A percentile compares a stretch with the other conserved stretches of the same genome.
These are phyloP conservation scores for Colletotrichum gloeosporioides DNA, from an alignment of 2,329 filamentous ascomycete genomes.

Conservation along the genomic window DNA sequence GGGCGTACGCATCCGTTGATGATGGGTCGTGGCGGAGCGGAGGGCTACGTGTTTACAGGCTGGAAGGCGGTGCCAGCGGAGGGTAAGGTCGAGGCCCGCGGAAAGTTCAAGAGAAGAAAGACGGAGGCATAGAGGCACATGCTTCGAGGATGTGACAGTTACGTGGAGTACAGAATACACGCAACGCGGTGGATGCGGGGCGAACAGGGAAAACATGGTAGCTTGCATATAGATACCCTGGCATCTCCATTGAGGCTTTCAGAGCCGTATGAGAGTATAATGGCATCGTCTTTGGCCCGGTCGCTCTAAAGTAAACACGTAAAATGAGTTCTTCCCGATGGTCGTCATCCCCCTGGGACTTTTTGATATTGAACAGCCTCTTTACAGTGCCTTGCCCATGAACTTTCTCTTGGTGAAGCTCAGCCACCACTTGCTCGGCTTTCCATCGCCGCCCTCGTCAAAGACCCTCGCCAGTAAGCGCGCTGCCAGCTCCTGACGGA, in stretches of 20 bases:
- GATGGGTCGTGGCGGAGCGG: slow-evolving; percentile 85
- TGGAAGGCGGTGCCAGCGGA: slow-evolving; percentile 81
- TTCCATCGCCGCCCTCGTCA: slow-evolving; percentile 74
- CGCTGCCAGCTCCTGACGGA: slow-evolving; percentile 87
- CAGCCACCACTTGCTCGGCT: slow-evolving; percentile 89
- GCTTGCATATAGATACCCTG: slow-evolving; percentile 14
- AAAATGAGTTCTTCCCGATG: not conserved
- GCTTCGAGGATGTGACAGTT: not conserved
- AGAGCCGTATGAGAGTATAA: not conserved
- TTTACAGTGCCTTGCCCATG: slow-evolving; percentile 90
- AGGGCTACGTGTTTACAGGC: slow-evolving; percentile 89
- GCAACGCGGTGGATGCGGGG: not conserved
- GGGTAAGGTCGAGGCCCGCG: slow-evolving; percentile 82
- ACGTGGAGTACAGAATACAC: not conserved
- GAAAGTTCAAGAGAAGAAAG: slow-evolving; percentile 77
- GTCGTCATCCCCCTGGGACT: not conserved
- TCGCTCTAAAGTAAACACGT: slow-evolving; percentile 13
- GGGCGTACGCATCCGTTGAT: slow-evolving; percentile 93
- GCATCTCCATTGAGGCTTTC: slow-evolving; percentile 2
- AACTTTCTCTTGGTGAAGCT: slow-evolving; percentile 99
- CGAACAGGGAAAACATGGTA: not conserved
- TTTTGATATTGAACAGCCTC: not conserved
- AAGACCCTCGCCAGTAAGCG: slow-evolving; percentile 88
- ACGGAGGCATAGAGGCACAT: slow-evolving; percentile 35
- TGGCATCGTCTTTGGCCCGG: slow-evolving; percentile 9